Percentiles rank a stretch among this genome's conserved stretches.
phyloP scores from a whole-genome alignment of 257 asterid genomes.

The Lycium ferocissimum region DNA sequence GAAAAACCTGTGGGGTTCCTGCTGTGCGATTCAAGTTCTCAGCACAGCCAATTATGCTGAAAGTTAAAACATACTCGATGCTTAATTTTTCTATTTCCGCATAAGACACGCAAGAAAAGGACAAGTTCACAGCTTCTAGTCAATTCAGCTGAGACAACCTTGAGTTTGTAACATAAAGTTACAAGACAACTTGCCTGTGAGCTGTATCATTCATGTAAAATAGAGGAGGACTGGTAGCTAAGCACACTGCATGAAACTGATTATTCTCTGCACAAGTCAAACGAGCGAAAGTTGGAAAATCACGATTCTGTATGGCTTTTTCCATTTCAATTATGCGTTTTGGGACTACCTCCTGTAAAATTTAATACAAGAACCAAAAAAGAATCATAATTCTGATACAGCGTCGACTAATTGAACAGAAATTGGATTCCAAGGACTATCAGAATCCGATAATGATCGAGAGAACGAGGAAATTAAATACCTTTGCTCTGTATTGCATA shows the following conservation, averaged over 20 bases:
- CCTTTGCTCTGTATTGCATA: constrained; percentile 87
- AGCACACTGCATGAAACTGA: constrained; percentile 98
- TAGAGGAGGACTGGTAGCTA: constrained; percentile 92
- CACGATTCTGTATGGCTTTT: constrained; percentile 79
- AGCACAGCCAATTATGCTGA: constrained; percentile 72
- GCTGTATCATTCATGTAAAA: constrained; percentile 98
- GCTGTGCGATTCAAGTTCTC: constrained; percentile 80
- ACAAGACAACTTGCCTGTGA: constrained; percentile 63
- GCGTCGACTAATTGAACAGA: too few relatives aligned
- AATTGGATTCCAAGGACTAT: too few relatives aligned
- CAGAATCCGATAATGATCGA: too few relatives aligned
- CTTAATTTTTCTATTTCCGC: not conserved
- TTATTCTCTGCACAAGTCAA: constrained; percentile 89
- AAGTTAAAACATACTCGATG: constrained; percentile 27
- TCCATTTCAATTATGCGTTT: constrained; percentile 86
- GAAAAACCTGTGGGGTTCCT: constrained; percentile 85
- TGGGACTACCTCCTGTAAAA: constrained; percentile 87
- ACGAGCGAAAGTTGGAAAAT: constrained; percentile 84
- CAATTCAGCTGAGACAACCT: too few relatives aligned
- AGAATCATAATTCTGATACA: too few relatives aligned
- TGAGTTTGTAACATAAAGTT: not conserved
- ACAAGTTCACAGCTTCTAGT: too few relatives aligned
- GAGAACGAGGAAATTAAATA: constrained; percentile 44
- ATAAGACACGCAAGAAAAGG: too few relatives aligned
- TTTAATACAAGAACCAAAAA: too few relatives aligned